Conservation (phyloP, 805 yeast genomes). For the Candida broadrunensis region DNA sequence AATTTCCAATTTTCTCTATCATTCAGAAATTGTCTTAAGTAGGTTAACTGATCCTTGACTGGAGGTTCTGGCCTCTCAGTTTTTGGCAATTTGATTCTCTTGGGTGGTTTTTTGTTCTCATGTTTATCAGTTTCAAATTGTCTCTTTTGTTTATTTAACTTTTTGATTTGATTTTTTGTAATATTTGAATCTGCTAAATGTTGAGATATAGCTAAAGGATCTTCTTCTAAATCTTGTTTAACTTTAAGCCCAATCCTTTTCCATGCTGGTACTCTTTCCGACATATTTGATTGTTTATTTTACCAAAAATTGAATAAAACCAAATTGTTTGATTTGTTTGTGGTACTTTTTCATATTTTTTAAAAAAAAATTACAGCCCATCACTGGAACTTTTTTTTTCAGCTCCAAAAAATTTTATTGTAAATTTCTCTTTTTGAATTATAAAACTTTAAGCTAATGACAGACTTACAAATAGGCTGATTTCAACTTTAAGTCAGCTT, state of each 20-base stretch:
- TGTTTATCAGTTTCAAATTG: slow-evolving; percentile 17
- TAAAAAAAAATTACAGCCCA: no score
- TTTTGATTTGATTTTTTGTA: slow-evolving; percentile 42
- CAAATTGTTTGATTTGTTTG: no score
- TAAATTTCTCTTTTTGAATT: no score
- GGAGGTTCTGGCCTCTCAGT: slow-evolving; percentile 67
- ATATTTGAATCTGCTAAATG: slow-evolving; percentile 37
- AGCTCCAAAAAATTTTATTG: no score
- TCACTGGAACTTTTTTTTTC: no score
- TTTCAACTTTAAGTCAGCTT: no score
- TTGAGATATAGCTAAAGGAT: slow-evolving; percentile 46
- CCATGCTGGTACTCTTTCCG: slow-evolving; percentile 66
- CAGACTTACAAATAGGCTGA: no score
- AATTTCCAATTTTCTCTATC: slow-evolving; percentile 74
- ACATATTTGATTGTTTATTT: no score
- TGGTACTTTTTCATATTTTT: no score
- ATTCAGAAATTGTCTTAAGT: slow-evolving; percentile 54
- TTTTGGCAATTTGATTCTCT: slow-evolving; percentile 68
- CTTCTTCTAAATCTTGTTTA: slow-evolving; percentile 42
- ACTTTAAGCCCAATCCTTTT: slow-evolving; percentile 70
- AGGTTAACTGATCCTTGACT: slow-evolving; percentile 70
- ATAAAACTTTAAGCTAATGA: no score
- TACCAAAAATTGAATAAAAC: no score
- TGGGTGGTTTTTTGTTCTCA: slow-evolving; percentile 55
- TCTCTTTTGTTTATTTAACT: slow-evolving; percentile 33